A percentile compares a stretch with the other conserved stretches of the same genome.
Evolutionary conservation across 75 land plant species (phyloP).

Genomic region (Chamaecyparis obtusa): DNA sequence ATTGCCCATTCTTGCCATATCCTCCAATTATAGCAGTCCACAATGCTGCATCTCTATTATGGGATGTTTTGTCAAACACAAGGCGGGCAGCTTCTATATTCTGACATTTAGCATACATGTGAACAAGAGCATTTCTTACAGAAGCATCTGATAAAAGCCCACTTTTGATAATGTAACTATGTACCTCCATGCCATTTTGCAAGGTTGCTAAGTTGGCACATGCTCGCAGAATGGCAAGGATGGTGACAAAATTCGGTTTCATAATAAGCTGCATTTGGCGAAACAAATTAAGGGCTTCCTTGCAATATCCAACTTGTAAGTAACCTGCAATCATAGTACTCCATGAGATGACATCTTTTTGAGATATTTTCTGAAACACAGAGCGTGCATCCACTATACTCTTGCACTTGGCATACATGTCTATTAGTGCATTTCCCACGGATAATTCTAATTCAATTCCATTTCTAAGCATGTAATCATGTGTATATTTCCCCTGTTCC

Average conservation of each 20-base stretch:
- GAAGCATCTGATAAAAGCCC: conserved; percentile 37
- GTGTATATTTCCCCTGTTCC: conserved; percentile 38
- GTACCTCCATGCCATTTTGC: conserved; percentile 65
- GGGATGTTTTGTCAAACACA: conserved; percentile 34
- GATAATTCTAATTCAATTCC: conserved; percentile 34
- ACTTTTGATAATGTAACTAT: conserved; percentile 47
- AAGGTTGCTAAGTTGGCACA: conserved; percentile 62
- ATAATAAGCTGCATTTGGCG: conserved; percentile 38
- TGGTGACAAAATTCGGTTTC: conserved; percentile 51
- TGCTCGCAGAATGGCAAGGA: conserved; percentile 47
- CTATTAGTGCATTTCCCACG: conserved; percentile 45
- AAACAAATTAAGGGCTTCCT: conserved; percentile 54
- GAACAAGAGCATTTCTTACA: conserved; percentile 51
- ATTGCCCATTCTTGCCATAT: conserved; percentile 43
- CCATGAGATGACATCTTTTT: too few species aligned
- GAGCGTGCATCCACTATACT: conserved; percentile 34
- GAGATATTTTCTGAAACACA: conserved; percentile 25
- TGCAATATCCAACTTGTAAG: conserved; percentile 9
- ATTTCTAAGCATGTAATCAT: conserved; percentile 34
- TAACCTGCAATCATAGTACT: conserved; percentile 49
- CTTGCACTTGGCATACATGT: conserved; percentile 69
- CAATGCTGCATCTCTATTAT: conserved; percentile 40
- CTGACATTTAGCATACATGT: conserved; percentile 71
- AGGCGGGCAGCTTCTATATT: conserved; percentile 32
- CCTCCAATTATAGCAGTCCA: conserved; percentile 78